Conservation (phyloP, 108 stramenopile genomes). For the Cyclotella cryptica region DNA sequence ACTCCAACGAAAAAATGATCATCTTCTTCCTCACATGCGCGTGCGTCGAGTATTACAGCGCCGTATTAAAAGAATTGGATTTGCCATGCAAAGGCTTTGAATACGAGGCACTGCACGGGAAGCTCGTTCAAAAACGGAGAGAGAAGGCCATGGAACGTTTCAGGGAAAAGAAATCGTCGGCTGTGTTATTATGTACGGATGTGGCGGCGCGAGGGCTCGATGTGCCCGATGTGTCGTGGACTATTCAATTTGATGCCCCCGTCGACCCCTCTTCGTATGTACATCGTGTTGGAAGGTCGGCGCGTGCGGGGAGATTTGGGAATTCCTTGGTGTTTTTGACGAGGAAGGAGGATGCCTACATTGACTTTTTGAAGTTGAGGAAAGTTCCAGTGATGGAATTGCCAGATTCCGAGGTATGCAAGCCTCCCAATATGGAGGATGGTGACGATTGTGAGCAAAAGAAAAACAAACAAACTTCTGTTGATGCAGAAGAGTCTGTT, state of each 20-base stretch:
- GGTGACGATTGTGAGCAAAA: slow-evolving; percentile 22
- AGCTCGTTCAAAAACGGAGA: slow-evolving; percentile 93
- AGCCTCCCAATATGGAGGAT: slow-evolving; percentile 37
- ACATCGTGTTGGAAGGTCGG: slow-evolving; percentile 97
- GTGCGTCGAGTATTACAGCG: slow-evolving; percentile 94
- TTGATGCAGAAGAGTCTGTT: not conserved
- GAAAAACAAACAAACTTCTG: slow-evolving; percentile 16
- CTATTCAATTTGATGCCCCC: slow-evolving; percentile 97
- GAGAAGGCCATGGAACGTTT: slow-evolving; percentile 91
- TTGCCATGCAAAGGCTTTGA: slow-evolving; percentile 44
- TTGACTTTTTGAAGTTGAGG: slow-evolving; percentile 87
- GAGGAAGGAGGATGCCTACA: slow-evolving; percentile 93
- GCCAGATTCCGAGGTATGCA: slow-evolving; percentile 63
- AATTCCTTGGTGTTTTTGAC: slow-evolving; percentile 90
- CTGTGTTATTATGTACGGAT: slow-evolving; percentile 95
- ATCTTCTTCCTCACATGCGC: slow-evolving; percentile 98
- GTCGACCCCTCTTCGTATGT: slow-evolving; percentile 96
- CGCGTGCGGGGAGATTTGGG: slow-evolving; percentile 92
- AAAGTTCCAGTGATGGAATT: slow-evolving; percentile 81
- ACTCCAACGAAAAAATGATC: slow-evolving; percentile 87
- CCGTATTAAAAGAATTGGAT: slow-evolving; percentile 64
- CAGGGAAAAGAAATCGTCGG: slow-evolving; percentile 44
- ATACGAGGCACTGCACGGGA: slow-evolving; percentile 92
- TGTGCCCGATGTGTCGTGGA: slow-evolving; percentile 95
- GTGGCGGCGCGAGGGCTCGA: slow-evolving; percentile 98